These are phyloP conservation scores for Acer saccharum DNA, from an alignment of 345 rosid genomes.

Conservation along the genomic window DNA sequence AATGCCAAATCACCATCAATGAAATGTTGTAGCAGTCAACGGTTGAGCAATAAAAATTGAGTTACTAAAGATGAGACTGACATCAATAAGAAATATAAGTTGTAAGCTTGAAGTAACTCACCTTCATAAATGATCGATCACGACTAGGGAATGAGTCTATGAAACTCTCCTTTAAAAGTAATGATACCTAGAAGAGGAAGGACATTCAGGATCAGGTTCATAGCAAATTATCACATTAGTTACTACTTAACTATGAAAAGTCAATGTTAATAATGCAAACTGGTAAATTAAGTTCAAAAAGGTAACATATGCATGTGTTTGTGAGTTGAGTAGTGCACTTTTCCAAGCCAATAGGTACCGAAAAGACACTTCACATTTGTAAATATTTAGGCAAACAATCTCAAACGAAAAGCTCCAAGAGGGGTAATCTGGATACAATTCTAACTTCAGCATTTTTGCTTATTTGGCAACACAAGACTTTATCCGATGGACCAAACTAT, in stretches of 20 bases:
- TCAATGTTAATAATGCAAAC: neutral
- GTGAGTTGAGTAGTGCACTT: neutral
- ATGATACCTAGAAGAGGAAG: slow-evolving; percentile 62
- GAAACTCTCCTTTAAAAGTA: slow-evolving; percentile 91
- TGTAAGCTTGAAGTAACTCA: slow-evolving; percentile 22
- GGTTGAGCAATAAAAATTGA: neutral
- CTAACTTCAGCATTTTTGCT: neutral
- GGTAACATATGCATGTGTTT: neutral
- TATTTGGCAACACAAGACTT: neutral
- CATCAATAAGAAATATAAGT: neutral
- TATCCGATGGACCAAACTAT: neutral
- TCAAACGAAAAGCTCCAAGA: neutral
- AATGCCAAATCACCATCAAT: neutral
- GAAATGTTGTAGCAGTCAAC: neutral
- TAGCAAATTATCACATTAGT: neutral
- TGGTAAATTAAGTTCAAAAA: neutral
- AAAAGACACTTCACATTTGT: neutral
- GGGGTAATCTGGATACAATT: neutral
- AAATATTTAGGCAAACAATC: neutral
- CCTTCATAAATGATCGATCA: slow-evolving; percentile 92
- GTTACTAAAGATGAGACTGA: neutral
- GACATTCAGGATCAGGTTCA: slow-evolving; percentile 9
- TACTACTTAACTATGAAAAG: neutral
- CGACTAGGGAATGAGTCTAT: slow-evolving; percentile 81
- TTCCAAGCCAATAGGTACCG: neutral